Percentiles rank a stretch among this genome's conserved stretches.
phyloP scores from a whole-genome alignment of 164 flowering plant genomes.

The Liriodendron chinense region DNA sequence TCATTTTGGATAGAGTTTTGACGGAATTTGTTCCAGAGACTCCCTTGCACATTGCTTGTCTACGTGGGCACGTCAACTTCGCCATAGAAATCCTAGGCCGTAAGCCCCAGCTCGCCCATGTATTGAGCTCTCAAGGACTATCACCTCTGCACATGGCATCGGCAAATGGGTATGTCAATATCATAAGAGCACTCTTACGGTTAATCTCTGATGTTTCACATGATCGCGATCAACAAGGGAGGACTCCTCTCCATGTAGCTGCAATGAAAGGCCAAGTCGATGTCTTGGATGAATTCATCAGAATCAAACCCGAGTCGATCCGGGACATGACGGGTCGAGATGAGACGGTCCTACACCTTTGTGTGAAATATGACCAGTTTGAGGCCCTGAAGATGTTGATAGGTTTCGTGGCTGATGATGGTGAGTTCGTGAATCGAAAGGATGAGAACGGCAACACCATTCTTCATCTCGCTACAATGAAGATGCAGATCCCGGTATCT shows the following conservation, averaged over 20 bases:
- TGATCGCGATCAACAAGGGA: too few species aligned
- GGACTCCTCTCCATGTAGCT: too few species aligned
- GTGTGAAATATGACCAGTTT: slow-evolving; percentile 11
- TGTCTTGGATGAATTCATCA: slow-evolving; percentile 13
- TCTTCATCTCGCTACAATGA: slow-evolving; percentile 2
- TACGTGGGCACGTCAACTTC: neutral
- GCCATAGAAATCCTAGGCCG: neutral
- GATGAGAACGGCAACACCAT: neutral
- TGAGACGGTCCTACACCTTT: slow-evolving; percentile 31
- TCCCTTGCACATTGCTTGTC: neutral
- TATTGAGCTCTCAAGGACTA: neutral
- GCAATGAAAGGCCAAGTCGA: neutral
- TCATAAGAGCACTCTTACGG: neutral
- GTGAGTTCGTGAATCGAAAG: neutral
- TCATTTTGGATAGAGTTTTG: neutral
- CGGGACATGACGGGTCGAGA: slow-evolving; percentile 9
- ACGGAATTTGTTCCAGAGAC: neutral
- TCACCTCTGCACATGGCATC: too few species aligned
- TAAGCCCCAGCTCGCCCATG: slow-evolving; percentile 2
- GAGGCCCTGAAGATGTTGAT: neutral
- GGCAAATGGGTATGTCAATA: too few species aligned
- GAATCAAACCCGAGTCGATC: neutral
- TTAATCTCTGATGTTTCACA: neutral
- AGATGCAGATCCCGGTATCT: neutral
- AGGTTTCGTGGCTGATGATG: neutral